Evolutionary conservation across 768 basidiomycete species (phyloP), one percentile per base, ranked within the genome.

Genomic region (Suillus fuscotomentosus): DNA sequence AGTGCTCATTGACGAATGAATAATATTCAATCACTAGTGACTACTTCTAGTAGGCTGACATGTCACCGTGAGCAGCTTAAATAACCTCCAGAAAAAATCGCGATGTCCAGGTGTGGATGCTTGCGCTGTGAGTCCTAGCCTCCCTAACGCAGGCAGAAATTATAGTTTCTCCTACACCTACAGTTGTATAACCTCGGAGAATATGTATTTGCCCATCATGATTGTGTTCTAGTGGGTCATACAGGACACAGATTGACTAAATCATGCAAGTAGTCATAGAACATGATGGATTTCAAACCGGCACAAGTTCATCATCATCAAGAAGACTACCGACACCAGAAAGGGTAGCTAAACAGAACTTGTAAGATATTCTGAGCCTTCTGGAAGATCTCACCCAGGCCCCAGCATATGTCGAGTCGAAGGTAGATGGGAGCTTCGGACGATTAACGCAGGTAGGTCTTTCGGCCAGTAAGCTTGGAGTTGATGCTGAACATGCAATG

Each of bases 1-100:
- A 31, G 6, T 31, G 31, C 31, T 31, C 31, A 31, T 31, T 31
- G 31, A 31, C 31, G 31, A 31, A 31, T 31, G 31, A 31, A 31
- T 31, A 6, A 31, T 31, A 31, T 31, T 31, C 31, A 31, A 31
- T 7, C 6, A 31, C 31, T 6, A 31, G 31, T 31, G 31, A 31
- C 31, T 31, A 31, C 31, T 31, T 7, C 6, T 82, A 13, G 7
- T 15, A 14, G 48, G 22, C 14, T 72, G 66, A 0, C 85, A 85
- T 0, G 88, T n/a, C 65, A 66, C 41, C 88, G 88, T 70, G 67
- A 1, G 80, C 88, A n/a, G 86, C 71, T 69, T 85, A 86, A 14
- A 88, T 82, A 67, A 89, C 88, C 2, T 88, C 89, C 5, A 88
- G 68, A 89, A 88, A 36, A 3, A 87, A 89, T 14, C 89, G 82